Evolutionary conservation across 257 asterid genomes (phyloP), one percentile per base, ranked within the genome.

Genomic region (Cruciata laevipes): DNA sequence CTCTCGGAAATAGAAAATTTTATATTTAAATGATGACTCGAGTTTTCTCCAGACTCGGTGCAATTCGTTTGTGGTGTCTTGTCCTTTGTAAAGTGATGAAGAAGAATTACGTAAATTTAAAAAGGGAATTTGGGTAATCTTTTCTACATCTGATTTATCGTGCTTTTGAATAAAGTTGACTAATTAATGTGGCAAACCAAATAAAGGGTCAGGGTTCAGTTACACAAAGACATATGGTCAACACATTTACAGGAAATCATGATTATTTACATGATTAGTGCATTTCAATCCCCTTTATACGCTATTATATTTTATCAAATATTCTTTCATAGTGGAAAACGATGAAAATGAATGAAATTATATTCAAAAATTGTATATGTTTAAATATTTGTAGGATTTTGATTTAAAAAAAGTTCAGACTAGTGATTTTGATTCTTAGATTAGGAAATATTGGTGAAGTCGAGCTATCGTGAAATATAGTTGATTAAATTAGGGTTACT

Each of bases 101-200:
- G 53, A 51, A 20, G 11, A 66, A 31, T 52, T 33, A 30, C 33
- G 20, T 2, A 52, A 49, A 30, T 20, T 32, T 24, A 0, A 31
- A n/a, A 30, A 8, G 18, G 56, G 5, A 20, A 53, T 4, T 18
- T 30, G 18, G 52, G 6, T 4, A 65, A 42, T 14, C 7, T 23
- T 27, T 49, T 16, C 25, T 16, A n/a, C 31, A 10, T 27, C 13
- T 67, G 33, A 67, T 67, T 51, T n/a, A 12, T 20, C 17, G 61
- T 56, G 60, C 61, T 56, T 10, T 56, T 56, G 7, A 56, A 56
- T 53, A 56, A 56, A 13, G 31, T 42, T 56, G 61, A 56, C 30
- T 56, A 56, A 56, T 23, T 56, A 53, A 53, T 53, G 60, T 53
- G 60, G 24, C 25, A 53, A 53, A 51, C 23, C 24, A 53, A 53